phyloP scores from a whole-genome alignment of 139 green algal species.

The Nannochloris sp. region DNA sequence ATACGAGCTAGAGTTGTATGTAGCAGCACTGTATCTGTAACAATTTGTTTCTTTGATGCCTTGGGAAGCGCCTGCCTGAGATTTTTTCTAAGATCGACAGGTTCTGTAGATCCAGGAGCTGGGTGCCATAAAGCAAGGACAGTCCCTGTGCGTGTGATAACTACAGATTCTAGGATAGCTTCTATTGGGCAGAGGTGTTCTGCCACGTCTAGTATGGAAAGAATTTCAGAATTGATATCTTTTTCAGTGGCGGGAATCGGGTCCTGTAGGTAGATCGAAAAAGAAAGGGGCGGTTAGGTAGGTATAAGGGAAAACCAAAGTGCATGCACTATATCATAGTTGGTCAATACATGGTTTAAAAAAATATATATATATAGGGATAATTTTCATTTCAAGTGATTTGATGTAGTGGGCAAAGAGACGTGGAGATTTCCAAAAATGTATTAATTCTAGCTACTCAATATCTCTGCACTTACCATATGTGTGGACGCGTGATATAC shows the following conservation, averaged over 20 bases:
- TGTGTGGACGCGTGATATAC: conserved; percentile 62
- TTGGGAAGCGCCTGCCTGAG: conserved; percentile 42
- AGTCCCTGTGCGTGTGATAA: conserved; percentile 41
- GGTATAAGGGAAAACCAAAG: background rate
- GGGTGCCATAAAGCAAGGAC: conserved; percentile 65
- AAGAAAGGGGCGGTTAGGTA: background rate
- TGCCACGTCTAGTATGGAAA: conserved; percentile 16
- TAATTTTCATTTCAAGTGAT: background rate
- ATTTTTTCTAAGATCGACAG: background rate
- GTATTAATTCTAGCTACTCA: background rate
- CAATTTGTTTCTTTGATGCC: conserved; percentile 29
- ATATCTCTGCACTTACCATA: conserved; percentile 18
- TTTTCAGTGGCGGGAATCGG: conserved; percentile 30
- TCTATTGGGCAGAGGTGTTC: conserved; percentile 35
- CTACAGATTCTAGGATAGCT: conserved; percentile 50
- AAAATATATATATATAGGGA: background rate
- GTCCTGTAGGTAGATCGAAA: too few species aligned
- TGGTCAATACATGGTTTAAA: background rate
- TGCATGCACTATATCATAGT: too few species aligned
- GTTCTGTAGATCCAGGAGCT: background rate
- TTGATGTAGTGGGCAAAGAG: background rate
- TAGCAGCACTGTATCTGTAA: conserved; percentile 50
- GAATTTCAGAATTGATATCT: conserved; percentile 34
- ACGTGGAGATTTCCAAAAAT: background rate
- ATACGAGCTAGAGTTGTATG: conserved; percentile 60